phyloP scores from a whole-genome alignment of 169 alveolate genomes.

The Neospora caninum region DNA sequence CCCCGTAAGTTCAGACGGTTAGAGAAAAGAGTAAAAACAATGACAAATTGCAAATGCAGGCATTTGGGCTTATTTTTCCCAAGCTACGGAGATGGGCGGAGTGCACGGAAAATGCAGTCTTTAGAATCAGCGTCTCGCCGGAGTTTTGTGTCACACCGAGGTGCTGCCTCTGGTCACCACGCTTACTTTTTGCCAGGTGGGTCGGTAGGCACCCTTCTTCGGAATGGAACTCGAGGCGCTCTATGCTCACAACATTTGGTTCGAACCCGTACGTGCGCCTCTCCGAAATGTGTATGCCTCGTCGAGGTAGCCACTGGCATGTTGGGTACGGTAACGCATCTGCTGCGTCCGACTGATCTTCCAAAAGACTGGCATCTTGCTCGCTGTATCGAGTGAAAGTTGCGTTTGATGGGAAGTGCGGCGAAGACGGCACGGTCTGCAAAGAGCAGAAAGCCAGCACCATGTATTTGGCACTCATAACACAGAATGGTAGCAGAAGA shows the following conservation, averaged over 20 bases:
- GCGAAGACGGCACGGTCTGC: conserved; percentile 18
- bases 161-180: background rate
- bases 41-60: too few species aligned
- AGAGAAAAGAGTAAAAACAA: too few species aligned
- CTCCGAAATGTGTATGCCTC: conserved; percentile 10
- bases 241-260: conserved; percentile 18
- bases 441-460: background rate
- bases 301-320: conserved; percentile 40
- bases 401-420: background rate
- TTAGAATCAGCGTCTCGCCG: too few species aligned
- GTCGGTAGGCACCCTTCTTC: conserved; percentile 9
- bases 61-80: too few species aligned
- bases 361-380: background rate
- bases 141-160: too few species aligned
- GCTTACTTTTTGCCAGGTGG: conserved; percentile 1
- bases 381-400: background rate
- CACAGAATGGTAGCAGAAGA: too few species aligned
- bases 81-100: too few species aligned
- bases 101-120: too few species aligned
- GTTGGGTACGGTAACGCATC: conserved; percentile 21
- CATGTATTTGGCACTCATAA: background rate
- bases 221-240: background rate
- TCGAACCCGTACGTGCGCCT: background rate
- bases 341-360: background rate
- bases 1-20: too few species aligned